Percentiles rank a stretch among this genome's conserved stretches.
These are phyloP conservation scores for Penicillium turbatum DNA, from an alignment of 495 filamentous ascomycete genomes.

Conservation along the genomic window DNA sequence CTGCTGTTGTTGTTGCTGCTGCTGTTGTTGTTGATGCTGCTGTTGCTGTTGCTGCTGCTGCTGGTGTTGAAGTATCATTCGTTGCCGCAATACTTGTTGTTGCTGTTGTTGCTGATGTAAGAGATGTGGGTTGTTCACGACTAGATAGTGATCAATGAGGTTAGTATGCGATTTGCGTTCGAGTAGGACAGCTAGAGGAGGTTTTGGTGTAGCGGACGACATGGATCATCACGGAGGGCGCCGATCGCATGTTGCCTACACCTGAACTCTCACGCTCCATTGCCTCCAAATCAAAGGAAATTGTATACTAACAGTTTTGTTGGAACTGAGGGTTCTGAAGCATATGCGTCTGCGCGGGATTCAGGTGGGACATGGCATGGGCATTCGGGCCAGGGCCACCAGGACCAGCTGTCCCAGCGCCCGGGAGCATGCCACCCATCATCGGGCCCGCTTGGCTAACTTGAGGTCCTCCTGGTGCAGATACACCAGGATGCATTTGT, in stretches of 20 bases:
- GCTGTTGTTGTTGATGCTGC: slow-evolving; percentile 39
- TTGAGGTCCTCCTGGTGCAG: slow-evolving; percentile 70
- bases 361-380: slow-evolving; percentile 77
- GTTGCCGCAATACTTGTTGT: slow-evolving; percentile 37
- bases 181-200: slow-evolving; percentile 8
- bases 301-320: slow-evolving; percentile 36
- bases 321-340: slow-evolving; percentile 55
- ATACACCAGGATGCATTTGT: slow-evolving; percentile 81
- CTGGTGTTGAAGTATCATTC: slow-evolving; percentile 36
- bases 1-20: slow-evolving; percentile 46
- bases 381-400: slow-evolving; percentile 62
- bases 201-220: neutral
- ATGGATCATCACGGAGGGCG: neutral
- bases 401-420: slow-evolving; percentile 47
- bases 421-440: slow-evolving; percentile 80
- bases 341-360: slow-evolving; percentile 60
- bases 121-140: slow-evolving; percentile 50
- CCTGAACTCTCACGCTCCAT: neutral
- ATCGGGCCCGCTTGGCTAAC: slow-evolving; percentile 73
- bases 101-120: slow-evolving; percentile 46
- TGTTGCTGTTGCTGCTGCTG: slow-evolving; percentile 39
- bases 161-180: slow-evolving; percentile 16
- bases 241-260: neutral
- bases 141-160: slow-evolving; percentile 21
- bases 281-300: neutral